phyloP scores from a whole-genome alignment of 805 yeast species.

The Nakazawaea pomicola region DNA sequence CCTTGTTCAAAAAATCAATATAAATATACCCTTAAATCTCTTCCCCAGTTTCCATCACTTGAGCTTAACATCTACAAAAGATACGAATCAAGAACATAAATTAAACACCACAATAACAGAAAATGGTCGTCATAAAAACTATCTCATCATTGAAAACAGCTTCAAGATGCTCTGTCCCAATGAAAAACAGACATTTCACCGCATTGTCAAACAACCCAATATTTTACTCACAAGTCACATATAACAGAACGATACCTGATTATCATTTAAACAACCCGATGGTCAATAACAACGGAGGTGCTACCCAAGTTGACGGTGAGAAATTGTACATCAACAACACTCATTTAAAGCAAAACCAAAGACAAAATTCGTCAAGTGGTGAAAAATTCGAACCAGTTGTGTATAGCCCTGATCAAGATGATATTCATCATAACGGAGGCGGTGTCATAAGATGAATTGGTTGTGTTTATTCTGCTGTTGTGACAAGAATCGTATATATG shows the following conservation, averaged over 20 bases:
- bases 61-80: too few relatives aligned
- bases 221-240: conserved; percentile 9
- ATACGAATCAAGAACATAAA: too few relatives aligned
- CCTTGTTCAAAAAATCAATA: too few relatives aligned
- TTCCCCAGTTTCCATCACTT: too few relatives aligned
- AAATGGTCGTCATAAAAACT: conserved; percentile 1
- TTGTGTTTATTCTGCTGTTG: too few relatives aligned
- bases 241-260: conserved; percentile 2
- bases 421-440: conserved; percentile 20
- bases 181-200: conserved; percentile 6
- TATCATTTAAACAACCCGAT: conserved; percentile 11
- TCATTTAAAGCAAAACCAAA: too few relatives aligned
- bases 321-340: conserved; percentile 15
- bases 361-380: too few relatives aligned
- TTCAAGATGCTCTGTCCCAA: conserved; percentile 8
- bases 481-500: too few relatives aligned
- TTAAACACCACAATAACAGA: too few relatives aligned
- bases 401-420: conserved; percentile 19
- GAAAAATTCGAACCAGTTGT: conserved; percentile 27
- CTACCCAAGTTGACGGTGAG: conserved; percentile 25
- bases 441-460: conserved; percentile 17
- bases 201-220: conserved; percentile 9
- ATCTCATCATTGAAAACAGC: conserved; percentile 10
- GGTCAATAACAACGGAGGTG: conserved; percentile 27
- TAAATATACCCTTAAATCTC: too few relatives aligned